Base-by-base conservation (phyloP, 305 asterid species). In the Fraxinus floribunda region DNA sequence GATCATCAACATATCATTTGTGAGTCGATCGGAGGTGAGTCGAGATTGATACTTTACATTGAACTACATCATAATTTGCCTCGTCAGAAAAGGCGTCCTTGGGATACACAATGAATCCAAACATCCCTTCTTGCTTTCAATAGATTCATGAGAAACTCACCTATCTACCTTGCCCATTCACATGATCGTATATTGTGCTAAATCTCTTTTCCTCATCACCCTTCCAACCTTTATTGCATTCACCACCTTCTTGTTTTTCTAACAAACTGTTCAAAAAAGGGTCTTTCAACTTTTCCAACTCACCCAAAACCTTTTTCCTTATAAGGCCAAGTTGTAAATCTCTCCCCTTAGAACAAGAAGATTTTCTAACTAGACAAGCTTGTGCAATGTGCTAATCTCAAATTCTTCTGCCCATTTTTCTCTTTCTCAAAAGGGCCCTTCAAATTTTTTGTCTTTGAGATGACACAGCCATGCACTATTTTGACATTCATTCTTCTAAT, bases 161-260 rank as follows among this genome's bases (percentile, higher is more conserved):
- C 91, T 80, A 7, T 29, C 4, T 57, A 81, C 83, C 89, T 62
- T 79, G 64, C 85, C 77, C 64, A 71, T 87, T 90, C 91, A 89
- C 90, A 83, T 86, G 90, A 84, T 81, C 57, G 77, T 20, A 62
- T 57, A 78, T 79, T 78, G 76, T 32, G 81, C 82, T 41, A 78
- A 78, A 73, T 76, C 38, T 44, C 81, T 79, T 68, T 68, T 29
- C n/a, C 57, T 84, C 81, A 11, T 6, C 80, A 75, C 89, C 78
- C 83, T 83, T 3, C 62, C 36, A 10, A 11, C 20, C 49, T 77
- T 89, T 88, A 88, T 81, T 89, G 88, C 91, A 85, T n/a, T 91
- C 94, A 92, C 88, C 81, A 36, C 62, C 85, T 86, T 87, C 97
- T 82, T 83, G 93, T 87, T 80, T 76, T 60, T 76, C 80, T 62